Evolutionary conservation across 495 filamentous ascomycete species (phyloP).

Genomic region (Penicillium paxilli): DNA sequence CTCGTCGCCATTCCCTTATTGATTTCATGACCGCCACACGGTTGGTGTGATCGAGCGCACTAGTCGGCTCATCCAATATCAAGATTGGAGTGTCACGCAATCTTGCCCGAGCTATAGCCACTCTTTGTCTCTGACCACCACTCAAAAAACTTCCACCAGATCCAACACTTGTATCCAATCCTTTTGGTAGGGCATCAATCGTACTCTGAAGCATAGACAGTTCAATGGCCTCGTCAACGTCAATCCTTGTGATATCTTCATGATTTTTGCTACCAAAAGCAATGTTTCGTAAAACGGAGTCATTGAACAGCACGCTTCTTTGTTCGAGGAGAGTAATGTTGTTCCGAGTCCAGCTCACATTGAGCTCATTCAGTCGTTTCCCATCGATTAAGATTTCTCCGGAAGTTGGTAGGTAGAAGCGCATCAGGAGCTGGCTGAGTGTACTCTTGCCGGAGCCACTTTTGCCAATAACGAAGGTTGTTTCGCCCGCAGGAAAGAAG

Average conservation of each 20-base stretch:
- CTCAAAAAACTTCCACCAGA: conserved; percentile 69
- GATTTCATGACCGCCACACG: conserved; percentile 71
- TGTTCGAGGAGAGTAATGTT: conserved; percentile 87
- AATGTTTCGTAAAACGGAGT: conserved; percentile 77
- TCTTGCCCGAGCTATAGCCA: conserved; percentile 76
- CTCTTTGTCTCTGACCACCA: conserved; percentile 79
- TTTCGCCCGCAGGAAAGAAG: conserved; percentile 68
- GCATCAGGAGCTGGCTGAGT: conserved; percentile 72
- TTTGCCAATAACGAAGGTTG: conserved; percentile 79
- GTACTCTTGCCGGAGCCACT: conserved; percentile 97
- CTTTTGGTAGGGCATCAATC: conserved; percentile 68
- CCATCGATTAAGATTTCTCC: conserved; percentile 75
- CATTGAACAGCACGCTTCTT: conserved; percentile 78
- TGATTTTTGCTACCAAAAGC: conserved; percentile 64
- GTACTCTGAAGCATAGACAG: conserved; percentile 73
- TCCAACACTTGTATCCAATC: conserved; percentile 73
- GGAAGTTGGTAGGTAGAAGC: conserved; percentile 66
- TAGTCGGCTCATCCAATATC: conserved; percentile 83
- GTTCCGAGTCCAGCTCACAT: conserved; percentile 71
- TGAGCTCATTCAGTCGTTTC: conserved; percentile 57
- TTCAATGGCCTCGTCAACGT: conserved; percentile 55
- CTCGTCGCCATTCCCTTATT: conserved; percentile 66
- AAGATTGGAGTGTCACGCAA: conserved; percentile 79
- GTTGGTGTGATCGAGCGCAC: conserved; percentile 72
- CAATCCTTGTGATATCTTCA: conserved; percentile 44